These are phyloP conservation scores for Santalum album DNA, from an alignment of 164 flowering plant genomes.

Conservation along the genomic window DNA sequence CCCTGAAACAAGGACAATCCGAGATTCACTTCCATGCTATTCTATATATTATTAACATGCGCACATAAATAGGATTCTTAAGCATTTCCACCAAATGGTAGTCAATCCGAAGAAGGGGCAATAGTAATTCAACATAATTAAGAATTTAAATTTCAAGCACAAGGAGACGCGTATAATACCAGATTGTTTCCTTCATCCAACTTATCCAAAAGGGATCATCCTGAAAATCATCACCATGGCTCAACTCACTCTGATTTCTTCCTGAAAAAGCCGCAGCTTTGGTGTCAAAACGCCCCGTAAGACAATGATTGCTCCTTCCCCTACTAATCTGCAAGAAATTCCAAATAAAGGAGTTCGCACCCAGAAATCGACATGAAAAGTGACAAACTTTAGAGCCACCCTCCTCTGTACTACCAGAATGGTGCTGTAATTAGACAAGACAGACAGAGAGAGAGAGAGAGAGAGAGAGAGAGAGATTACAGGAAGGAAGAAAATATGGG, in stretches of 20 bases:
- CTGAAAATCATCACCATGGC: slow-evolving; percentile 17
- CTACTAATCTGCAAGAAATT: background rate
- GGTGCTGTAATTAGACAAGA: no score
- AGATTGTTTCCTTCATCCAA: slow-evolving; percentile 22
- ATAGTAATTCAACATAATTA: background rate
- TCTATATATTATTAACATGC: background rate
- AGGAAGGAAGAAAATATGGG: no score
- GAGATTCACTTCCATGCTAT: background rate
- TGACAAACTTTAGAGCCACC: no score
- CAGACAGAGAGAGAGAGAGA: no score
- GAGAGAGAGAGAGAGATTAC: no score
- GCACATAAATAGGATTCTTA: background rate
- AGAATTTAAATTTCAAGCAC: background rate
- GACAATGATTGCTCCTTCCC: no score
- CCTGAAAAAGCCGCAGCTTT: slow-evolving; percentile 16
- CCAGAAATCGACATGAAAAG: no score
- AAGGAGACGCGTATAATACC: slow-evolving; percentile 19
- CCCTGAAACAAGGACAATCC: slow-evolving; percentile 28
- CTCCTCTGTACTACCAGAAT: no score
- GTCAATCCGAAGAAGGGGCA: no score
- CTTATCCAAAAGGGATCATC: slow-evolving; percentile 35
- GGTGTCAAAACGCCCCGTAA: background rate
- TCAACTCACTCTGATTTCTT: slow-evolving; percentile 19
- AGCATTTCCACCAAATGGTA: slow-evolving; percentile 4
- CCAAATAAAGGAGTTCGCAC: background rate